Base-by-base conservation (phyloP, 73 alveolate genomes). In the Tetrahymena malaccensis region DNA sequence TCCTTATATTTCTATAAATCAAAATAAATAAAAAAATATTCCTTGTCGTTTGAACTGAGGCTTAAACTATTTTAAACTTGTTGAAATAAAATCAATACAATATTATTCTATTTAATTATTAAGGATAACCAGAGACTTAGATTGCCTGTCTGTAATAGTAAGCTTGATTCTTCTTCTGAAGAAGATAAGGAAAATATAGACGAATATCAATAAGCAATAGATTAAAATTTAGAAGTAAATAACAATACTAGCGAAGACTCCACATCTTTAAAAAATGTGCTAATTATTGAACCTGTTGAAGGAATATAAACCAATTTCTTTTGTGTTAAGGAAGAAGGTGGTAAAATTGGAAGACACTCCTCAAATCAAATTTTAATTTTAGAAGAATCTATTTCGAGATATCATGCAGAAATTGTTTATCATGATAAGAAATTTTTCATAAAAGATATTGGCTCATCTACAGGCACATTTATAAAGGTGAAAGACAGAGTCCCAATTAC, bases 391-490 rank as follows among this genome's bases (percentile, higher is more conserved):
- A 98, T 98, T 25, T 95, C 98, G n/a, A 58, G 99, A 35, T 96
- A 96, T 70, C 99, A 98, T 93, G 98, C 98, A 84, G 99, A 98
- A 94, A 96, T 98, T 50, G 93, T 85, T 17, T 89, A 35, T 95
- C 95, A 85, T 12, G 84, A 95, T 31, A 93, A 95, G 25, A 85
- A 95, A 93, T 95, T 95, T 50, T 95, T 22, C 83, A 85, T 98
- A 6, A 96, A 97, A 95, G 99, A 98, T 44, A 96, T 98, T 38
- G 99, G 99, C 11, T 93, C 97, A 43, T 97, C 99, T 1, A 98
- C 99, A 33, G 99, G 99, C 10, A 94, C 98, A 15, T 98, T 98
- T 94, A 93, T 98, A 34, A 98, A 97, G 97, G 97, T 98, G 27
- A 95, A 98, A 38, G 43, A 96, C 10, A 97, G 97, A 94, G 97